Conservation (phyloP, 163 green algal genomes). For the Prototheca wickerhamii region DNA sequence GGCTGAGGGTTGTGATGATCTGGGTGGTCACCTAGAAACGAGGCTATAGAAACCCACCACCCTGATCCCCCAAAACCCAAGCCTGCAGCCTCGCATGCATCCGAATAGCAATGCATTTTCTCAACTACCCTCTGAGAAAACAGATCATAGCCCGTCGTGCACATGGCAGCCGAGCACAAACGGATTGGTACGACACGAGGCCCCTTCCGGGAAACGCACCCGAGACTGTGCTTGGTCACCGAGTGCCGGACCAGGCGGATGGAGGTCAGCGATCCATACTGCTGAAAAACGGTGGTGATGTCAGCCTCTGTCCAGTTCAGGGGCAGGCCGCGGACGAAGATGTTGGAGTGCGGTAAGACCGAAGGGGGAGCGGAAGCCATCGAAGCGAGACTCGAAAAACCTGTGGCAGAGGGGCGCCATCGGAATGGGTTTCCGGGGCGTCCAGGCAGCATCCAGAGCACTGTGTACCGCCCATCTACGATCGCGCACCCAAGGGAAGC, state of each 20-base stretch:
- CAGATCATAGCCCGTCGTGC: background rate
- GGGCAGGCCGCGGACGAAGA: conserved; percentile 24
- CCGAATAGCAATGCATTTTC: background rate
- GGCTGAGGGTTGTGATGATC: background rate
- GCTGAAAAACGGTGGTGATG: conserved; percentile 24
- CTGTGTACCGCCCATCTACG: background rate
- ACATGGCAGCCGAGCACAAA: background rate
- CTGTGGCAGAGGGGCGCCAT: no score
- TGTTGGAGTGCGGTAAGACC: background rate
- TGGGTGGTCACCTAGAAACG: background rate
- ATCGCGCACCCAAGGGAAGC: background rate
- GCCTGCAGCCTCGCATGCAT: no score
- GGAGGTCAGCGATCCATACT: conserved; percentile 20
- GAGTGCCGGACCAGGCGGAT: conserved; percentile 27
- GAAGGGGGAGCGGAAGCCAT: background rate
- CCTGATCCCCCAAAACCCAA: no score
- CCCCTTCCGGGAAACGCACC: conserved; percentile 14
- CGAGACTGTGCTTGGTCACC: conserved; percentile 27
- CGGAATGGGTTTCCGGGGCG: background rate
- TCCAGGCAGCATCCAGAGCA: background rate
- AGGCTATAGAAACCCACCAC: background rate
- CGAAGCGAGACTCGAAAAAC: background rate
- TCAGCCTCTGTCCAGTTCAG: conserved; percentile 25
- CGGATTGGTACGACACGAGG: background rate
- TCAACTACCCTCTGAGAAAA: background rate